Conservation (phyloP, 2,329 filamentous ascomycete genomes). For the Monosporascus cannonballus region DNA sequence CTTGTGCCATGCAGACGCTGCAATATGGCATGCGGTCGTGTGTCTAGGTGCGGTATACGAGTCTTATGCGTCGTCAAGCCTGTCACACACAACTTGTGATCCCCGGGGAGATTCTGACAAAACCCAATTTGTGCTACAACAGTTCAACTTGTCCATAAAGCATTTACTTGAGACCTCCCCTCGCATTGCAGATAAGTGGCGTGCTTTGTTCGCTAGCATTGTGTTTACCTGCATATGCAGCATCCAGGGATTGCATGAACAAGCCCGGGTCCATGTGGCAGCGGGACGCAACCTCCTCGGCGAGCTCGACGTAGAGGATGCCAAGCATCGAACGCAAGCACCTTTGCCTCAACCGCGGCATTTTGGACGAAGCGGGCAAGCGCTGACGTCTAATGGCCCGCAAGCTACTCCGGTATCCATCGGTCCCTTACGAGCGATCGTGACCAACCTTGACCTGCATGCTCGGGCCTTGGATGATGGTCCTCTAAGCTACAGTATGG, state of each 20-base stretch:
- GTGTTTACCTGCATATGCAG: constrained; percentile 14
- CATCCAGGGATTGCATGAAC: constrained; percentile 10
- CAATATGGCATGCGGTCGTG: constrained; percentile 16
- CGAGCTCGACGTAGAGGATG: constrained; percentile 2
- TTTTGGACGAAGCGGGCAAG: neutral
- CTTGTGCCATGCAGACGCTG: constrained; percentile 11
- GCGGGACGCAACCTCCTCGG: constrained; percentile 3
- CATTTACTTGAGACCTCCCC: constrained; percentile 2
- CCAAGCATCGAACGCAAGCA: neutral
- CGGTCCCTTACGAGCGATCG: neutral
- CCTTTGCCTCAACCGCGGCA: neutral
- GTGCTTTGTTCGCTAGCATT: constrained; percentile 12
- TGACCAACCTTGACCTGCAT: constrained; percentile 2
- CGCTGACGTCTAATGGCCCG: neutral
- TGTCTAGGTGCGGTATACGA: constrained; percentile 13
- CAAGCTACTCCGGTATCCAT: constrained; percentile 1
- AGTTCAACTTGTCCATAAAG: constrained; percentile 12
- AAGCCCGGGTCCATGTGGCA: constrained; percentile 7
- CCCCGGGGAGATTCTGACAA: neutral
- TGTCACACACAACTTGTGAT: neutral
- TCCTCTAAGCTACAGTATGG: neutral
- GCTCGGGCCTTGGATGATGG: constrained; percentile 1
- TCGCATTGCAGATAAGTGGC: constrained; percentile 2
- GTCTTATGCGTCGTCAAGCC: neutral
- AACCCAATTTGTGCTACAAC: constrained; percentile 5